phyloP scores from a whole-genome alignment of 306 rosid species.

The Lagenaria siceraria region DNA sequence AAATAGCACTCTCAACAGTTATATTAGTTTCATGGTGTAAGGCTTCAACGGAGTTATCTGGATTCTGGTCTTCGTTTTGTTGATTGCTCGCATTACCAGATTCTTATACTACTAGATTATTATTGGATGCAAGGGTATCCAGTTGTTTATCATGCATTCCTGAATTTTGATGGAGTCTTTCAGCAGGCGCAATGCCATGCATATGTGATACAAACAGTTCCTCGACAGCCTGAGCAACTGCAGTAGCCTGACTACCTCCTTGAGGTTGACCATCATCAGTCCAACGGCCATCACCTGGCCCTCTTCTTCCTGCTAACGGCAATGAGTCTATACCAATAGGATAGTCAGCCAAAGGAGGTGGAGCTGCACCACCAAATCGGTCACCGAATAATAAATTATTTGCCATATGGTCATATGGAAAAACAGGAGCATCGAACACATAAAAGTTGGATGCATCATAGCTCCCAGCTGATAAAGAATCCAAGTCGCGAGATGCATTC shows the following conservation, averaged over 20 bases:
- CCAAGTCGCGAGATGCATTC: conserved; percentile 58
- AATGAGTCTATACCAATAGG: conserved; percentile 89
- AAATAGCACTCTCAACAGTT: conserved; percentile 27
- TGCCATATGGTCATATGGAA: conserved; percentile 63
- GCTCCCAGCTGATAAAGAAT: conserved; percentile 64
- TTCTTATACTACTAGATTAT: conserved; percentile 32
- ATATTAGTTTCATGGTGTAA: conserved; percentile 27
- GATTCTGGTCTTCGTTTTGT: conserved; percentile 51
- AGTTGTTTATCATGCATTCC: conserved; percentile 52
- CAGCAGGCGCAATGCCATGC: conserved; percentile 41
- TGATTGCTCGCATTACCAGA: conserved; percentile 37
- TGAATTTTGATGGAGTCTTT: conserved; percentile 41
- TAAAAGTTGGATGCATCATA: conserved; percentile 78
- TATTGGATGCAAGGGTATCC: conserved; percentile 48
- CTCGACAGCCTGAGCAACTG: conserved; percentile 89
- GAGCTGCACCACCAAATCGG: conserved; percentile 75
- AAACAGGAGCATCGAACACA: conserved; percentile 94
- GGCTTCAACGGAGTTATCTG: conserved; percentile 41
- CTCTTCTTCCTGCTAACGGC: conserved; percentile 79
- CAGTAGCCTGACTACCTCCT: conserved; percentile 70
- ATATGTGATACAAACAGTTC: conserved; percentile 58
- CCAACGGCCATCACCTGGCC: conserved; percentile 84
- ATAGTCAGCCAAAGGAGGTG: conserved; percentile 89
- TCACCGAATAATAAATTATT: conserved; percentile 74
- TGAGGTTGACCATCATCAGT: conserved; percentile 99